Conservation (phyloP, 768 basidiomycete species). For the Gloeopeniophorella convolvens region DNA sequence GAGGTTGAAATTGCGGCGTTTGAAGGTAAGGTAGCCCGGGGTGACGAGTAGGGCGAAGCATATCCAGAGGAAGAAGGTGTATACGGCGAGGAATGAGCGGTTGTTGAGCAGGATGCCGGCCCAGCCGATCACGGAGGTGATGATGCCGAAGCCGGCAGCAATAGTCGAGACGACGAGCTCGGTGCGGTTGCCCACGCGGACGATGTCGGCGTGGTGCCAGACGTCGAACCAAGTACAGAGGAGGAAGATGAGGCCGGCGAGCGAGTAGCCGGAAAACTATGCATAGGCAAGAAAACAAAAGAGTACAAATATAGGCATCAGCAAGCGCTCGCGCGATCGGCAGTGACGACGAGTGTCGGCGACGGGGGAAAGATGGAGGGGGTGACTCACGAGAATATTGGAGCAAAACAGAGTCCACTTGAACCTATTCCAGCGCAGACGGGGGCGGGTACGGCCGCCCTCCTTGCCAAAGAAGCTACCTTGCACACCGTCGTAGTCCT, state of each 20-base stretch:
- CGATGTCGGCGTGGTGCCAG: conserved; percentile 60
- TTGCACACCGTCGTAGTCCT: conserved; percentile 33
- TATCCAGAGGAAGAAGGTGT: conserved; percentile 67
- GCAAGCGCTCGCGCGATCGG: not conserved
- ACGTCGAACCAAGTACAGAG: conserved; percentile 76
- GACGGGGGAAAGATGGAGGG: not conserved
- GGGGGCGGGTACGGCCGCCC: conserved; percentile 33
- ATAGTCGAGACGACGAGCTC: conserved; percentile 69
- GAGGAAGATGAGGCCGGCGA: conserved; percentile 55
- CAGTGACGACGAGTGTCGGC: not conserved
- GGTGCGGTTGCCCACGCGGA: conserved; percentile 60
- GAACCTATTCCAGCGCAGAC: conserved; percentile 73
- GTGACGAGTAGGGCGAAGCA: conserved; percentile 62
- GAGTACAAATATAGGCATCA: not conserved
- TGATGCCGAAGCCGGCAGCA: conserved; percentile 49
- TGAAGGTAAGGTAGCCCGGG: conserved; percentile 78
- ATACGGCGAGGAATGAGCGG: conserved; percentile 72
- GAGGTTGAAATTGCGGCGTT: conserved; percentile 66
- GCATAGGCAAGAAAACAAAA: not conserved
- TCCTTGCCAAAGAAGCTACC: conserved; percentile 37
- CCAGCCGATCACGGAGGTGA: conserved; percentile 70
- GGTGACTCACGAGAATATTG: conserved; percentile 45
- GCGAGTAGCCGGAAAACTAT: conserved; percentile 54
- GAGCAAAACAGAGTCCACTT: conserved; percentile 73
- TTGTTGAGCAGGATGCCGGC: conserved; percentile 80